Evolutionary conservation across 495 filamentous ascomycete genomes (phyloP), one percentile per base, ranked within the genome.

Genomic region (Tuber magnatum): DNA sequence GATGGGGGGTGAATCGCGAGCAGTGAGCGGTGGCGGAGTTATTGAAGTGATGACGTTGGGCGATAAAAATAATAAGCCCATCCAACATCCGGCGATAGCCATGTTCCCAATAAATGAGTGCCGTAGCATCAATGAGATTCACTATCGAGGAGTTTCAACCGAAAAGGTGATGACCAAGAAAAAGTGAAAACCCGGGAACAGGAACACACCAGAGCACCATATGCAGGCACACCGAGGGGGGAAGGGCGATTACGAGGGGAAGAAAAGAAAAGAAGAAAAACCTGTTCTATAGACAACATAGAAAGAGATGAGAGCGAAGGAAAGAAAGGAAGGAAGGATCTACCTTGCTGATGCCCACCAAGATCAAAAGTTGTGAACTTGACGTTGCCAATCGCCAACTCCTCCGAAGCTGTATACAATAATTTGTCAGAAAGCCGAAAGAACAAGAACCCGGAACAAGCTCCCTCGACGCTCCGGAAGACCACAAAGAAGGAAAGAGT

Each of bases 321-420:
- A 35, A 35, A 28, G 28, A 61, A 61, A 28, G 56, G 35, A 20
- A 3, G 28, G 28, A 18, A 73, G 39, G 72, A 85, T 86, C 83
- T 86, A 94, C 93, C 93, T 88, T 99, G 95, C 85, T 94, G 92
- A 88, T 98, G 94, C 84, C 94, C 95, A 84, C 95, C 94, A 71
- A 98, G 87, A 84, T 99, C 96, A 83, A 98, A 98, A 74, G 95
- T 98, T 46, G 93, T 99, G 87, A 98, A 99, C 82, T 92, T 90
- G 83, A 94, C 93, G 84, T 96, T 97, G 79, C 95, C 95, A 82
- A 98, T 97, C 72, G 93, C 92, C 75, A 98, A 90, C 85, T 97
- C 95, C 86, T 98, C 95, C 48, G 93, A 96, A 81, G 95, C 92
- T 93, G 81, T 78, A 81, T n/a, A 22, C 68, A 83, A 80, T 40